These are phyloP conservation scores for Danielozyma ontarioensis DNA, from an alignment of 805 yeast species.

Conservation along the genomic window DNA sequence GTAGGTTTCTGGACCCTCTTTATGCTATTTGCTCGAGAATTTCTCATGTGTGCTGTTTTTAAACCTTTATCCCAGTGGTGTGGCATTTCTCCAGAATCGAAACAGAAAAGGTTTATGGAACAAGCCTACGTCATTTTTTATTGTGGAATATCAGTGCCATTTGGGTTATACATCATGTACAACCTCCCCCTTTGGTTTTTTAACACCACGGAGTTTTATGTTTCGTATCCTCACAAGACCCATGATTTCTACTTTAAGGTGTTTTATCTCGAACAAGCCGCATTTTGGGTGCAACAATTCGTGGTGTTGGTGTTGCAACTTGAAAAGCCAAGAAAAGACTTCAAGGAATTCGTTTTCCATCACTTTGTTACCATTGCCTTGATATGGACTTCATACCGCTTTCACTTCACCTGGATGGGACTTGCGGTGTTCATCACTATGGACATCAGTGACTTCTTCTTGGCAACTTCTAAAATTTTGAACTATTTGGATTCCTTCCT, in stretches of 20 bases:
- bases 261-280: slow-evolving; percentile 87
- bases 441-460: slow-evolving; percentile 91
- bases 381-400: slow-evolving; percentile 81
- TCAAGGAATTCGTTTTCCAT: slow-evolving; percentile 84
- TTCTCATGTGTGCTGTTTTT: slow-evolving; percentile 76
- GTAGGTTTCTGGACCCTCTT: slow-evolving; percentile 76
- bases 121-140: slow-evolving; percentile 84
- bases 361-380: slow-evolving; percentile 87
- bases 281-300: slow-evolving; percentile 97
- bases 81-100: slow-evolving; percentile 51
- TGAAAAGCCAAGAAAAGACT: slow-evolving; percentile 95
- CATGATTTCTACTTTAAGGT: slow-evolving; percentile 68
- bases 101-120: slow-evolving; percentile 81
- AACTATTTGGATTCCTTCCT: slow-evolving; percentile 72
- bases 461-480: slow-evolving; percentile 78
- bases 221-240: slow-evolving; percentile 74
- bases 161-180: slow-evolving; percentile 84
- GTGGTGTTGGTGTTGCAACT: slow-evolving; percentile 75
- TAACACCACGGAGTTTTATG: slow-evolving; percentile 77
- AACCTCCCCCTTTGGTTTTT: slow-evolving; percentile 84
- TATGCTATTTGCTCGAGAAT: slow-evolving; percentile 88
- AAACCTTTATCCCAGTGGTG: slow-evolving; percentile 59
- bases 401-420: slow-evolving; percentile 97
- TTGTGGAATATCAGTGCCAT: slow-evolving; percentile 75
- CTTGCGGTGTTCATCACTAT: slow-evolving; percentile 84